phyloP scores from a whole-genome alignment of 495 filamentous ascomycete genomes.

The Tetracladium marchalianum region DNA sequence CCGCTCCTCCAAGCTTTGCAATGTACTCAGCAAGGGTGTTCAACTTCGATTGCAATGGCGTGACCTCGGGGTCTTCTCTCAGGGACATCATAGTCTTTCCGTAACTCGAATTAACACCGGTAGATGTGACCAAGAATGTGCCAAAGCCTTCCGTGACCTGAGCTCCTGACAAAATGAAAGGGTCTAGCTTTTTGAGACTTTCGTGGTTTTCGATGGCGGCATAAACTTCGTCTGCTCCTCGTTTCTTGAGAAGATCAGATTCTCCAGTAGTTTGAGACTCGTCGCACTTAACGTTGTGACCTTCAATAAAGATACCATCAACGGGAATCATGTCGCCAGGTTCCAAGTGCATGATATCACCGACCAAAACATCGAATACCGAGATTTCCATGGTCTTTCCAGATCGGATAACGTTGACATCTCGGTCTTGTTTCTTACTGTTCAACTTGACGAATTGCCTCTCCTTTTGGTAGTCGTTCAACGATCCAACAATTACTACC shows the following conservation, averaged over 20 bases:
- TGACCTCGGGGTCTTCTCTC: slow-evolving; percentile 81
- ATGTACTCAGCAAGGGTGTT: slow-evolving; percentile 88
- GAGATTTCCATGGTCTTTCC: slow-evolving; percentile 70
- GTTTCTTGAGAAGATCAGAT: slow-evolving; percentile 71
- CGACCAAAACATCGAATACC: slow-evolving; percentile 70
- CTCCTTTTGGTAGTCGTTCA: slow-evolving; percentile 68
- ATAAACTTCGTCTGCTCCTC: slow-evolving; percentile 66
- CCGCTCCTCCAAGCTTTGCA: slow-evolving; percentile 79
- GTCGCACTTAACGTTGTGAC: slow-evolving; percentile 67
- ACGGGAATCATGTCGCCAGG: slow-evolving; percentile 83
- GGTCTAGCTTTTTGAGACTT: slow-evolving; percentile 73
- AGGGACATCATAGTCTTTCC: slow-evolving; percentile 93
- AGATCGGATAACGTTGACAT: slow-evolving; percentile 68
- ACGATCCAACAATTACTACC: slow-evolving; percentile 54
- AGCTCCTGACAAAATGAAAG: slow-evolving; percentile 86
- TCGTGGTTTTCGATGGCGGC: slow-evolving; percentile 68
- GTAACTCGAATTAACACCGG: slow-evolving; percentile 78
- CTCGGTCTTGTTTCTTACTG: slow-evolving; percentile 68
- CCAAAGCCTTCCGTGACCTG: slow-evolving; percentile 87
- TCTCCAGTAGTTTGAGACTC: slow-evolving; percentile 80
- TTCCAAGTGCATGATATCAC: slow-evolving; percentile 75
- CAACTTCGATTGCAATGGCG: slow-evolving; percentile 88
- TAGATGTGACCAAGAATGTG: slow-evolving; percentile 77
- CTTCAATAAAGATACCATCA: slow-evolving; percentile 66
- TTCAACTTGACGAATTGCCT: slow-evolving; percentile 72